Percentiles rank a stretch among this genome's conserved stretches.
Conservation (phyloP, 192 early-diverging fungal genomes). For the Entophlyctis helioformis region DNA sequence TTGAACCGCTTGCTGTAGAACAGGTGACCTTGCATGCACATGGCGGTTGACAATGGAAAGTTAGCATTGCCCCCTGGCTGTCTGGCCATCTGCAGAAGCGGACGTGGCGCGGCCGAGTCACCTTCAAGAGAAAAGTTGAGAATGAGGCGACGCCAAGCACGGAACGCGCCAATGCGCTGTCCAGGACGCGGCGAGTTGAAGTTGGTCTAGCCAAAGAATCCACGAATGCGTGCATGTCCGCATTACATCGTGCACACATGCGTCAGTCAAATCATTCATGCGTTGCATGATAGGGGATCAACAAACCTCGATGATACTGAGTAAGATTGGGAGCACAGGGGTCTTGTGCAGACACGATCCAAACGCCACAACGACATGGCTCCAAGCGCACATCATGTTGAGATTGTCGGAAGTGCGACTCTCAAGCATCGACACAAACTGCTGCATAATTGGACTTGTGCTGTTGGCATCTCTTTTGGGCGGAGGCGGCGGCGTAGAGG, state of each 20-base stretch:
- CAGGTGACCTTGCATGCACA: constrained; percentile 9
- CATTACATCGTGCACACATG: too few relatives aligned
- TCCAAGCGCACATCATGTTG: constrained; percentile 5
- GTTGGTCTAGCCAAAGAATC: background rate
- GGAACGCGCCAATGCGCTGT: background rate
- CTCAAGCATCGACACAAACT: too few relatives aligned
- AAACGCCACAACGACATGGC: constrained; percentile 1
- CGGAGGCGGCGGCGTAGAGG: too few relatives aligned
- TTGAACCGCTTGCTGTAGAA: constrained; percentile 1
- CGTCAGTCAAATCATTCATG: too few relatives aligned
- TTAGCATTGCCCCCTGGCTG: too few relatives aligned
- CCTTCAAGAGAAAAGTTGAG: constrained; percentile 6
- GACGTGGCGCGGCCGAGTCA: background rate
- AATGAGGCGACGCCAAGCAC: constrained; percentile 6
- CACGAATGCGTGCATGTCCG: background rate
- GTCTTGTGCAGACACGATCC: constrained; percentile 3
- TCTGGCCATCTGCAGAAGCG: too few relatives aligned
- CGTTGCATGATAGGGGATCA: too few relatives aligned
- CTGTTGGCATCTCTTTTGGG: too few relatives aligned
- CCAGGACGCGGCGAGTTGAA: constrained; percentile 1
- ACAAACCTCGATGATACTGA: constrained; percentile 4
- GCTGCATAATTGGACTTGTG: too few relatives aligned
- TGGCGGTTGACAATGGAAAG: too few relatives aligned
- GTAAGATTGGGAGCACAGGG: background rate
- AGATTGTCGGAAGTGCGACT: too few relatives aligned